phyloP scores from a whole-genome alignment of 2,329 filamentous ascomycete genomes.

The Botrytis cinerea region DNA sequence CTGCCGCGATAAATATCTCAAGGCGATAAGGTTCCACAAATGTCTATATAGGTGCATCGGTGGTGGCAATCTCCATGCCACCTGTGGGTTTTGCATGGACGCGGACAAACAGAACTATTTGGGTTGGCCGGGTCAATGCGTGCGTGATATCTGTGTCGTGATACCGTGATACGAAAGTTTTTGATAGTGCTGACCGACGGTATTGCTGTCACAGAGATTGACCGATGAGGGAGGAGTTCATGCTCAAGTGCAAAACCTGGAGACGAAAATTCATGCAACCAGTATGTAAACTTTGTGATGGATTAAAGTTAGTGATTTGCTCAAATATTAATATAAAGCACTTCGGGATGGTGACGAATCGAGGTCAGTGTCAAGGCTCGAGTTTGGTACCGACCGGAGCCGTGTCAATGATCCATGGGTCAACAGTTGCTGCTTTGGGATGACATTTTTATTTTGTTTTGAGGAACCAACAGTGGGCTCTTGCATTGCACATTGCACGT shows the following conservation, averaged over 20 bases:
- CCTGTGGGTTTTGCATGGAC: background rate
- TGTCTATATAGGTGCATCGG: background rate
- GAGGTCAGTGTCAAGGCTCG: background rate
- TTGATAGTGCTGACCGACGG: background rate
- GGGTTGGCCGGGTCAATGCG: slow-evolving; percentile 7
- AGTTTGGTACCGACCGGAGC: background rate
- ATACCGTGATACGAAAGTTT: slow-evolving; percentile 6
- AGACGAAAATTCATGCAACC: background rate
- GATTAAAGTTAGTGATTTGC: background rate
- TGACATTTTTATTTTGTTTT: background rate
- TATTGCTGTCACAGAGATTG: slow-evolving; percentile 1
- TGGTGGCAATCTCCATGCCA: slow-evolving; percentile 1
- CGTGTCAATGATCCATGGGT: background rate
- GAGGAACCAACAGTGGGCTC: background rate
- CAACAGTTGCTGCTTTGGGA: background rate
- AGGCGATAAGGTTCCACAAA: background rate
- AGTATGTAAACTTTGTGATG: background rate
- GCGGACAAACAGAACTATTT: background rate
- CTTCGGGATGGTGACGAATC: background rate
- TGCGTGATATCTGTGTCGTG: background rate
- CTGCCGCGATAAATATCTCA: background rate
- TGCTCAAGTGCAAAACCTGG: background rate
- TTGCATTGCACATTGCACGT: background rate
- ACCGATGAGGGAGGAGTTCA: background rate
- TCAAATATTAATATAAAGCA: background rate